These are phyloP conservation scores for Cladophialophora exuberans DNA, from an alignment of 2,329 filamentous ascomycete species.

Conservation along the genomic window DNA sequence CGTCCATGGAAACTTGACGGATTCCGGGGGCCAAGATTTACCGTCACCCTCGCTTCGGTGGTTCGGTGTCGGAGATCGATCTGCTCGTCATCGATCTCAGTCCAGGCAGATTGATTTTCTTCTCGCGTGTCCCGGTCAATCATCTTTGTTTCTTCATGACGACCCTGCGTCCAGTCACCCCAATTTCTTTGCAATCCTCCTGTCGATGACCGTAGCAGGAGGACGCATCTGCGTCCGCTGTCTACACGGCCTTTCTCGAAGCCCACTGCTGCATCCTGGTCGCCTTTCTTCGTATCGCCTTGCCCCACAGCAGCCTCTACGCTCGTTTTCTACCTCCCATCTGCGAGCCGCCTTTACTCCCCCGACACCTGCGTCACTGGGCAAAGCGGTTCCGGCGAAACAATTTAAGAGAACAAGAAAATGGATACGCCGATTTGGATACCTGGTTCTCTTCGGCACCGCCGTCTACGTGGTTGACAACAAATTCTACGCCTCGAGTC, in stretches of 20 bases:
- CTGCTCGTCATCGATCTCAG: slow-evolving; percentile 14
- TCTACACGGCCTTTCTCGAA: slow-evolving; percentile 15
- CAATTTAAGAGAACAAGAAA: slow-evolving; percentile 70
- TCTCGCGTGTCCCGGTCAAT: slow-evolving; percentile 1
- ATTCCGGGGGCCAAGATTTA: neutral
- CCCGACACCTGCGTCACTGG: slow-evolving; percentile 77
- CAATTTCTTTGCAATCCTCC: neutral
- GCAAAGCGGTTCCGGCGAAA: slow-evolving; percentile 70
- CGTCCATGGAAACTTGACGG: no score
- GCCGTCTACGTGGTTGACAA: slow-evolving; percentile 70
- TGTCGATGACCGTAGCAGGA: slow-evolving; percentile 22
- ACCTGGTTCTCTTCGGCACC: slow-evolving; percentile 63
- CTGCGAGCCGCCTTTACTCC: slow-evolving; percentile 62
- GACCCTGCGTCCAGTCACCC: neutral
- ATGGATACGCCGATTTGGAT: slow-evolving; percentile 75
- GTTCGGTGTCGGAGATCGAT: slow-evolving; percentile 6
- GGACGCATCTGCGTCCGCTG: slow-evolving; percentile 32
- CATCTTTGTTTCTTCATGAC: neutral
- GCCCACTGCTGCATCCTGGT: neutral
- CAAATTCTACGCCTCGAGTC: slow-evolving; percentile 75
- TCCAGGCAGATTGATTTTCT: slow-evolving; percentile 16
- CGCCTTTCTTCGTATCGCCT: neutral
- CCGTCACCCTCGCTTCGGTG: no score
- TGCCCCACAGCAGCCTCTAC: slow-evolving; percentile 11
- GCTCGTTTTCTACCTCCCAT: slow-evolving; percentile 25